Conservation (phyloP, 2,329 filamentous ascomycete species). For the Colletotrichum sansevieriae region DNA sequence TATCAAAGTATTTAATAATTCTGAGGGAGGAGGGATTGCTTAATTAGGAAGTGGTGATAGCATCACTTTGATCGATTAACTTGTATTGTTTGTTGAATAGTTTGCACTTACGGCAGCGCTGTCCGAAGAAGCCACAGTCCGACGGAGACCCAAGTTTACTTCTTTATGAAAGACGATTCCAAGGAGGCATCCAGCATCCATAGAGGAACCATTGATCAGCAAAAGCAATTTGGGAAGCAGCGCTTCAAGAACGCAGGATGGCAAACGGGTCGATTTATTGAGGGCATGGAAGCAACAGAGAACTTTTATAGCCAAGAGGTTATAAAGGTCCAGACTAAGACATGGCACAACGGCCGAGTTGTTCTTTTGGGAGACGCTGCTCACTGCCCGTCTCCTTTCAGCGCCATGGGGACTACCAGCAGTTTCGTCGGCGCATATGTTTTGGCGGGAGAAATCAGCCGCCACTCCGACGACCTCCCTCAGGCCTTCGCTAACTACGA, state of each 20-base stretch:
- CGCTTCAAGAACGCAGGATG: too few relatives aligned
- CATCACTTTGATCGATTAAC: too few relatives aligned
- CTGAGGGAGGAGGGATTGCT: too few relatives aligned
- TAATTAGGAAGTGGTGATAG: too few relatives aligned
- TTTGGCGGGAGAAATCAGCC: slow-evolving; percentile 61
- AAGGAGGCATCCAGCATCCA: too few relatives aligned
- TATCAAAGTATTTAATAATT: too few relatives aligned
- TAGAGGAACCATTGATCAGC: slow-evolving; percentile 40
- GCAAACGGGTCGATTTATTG: too few relatives aligned
- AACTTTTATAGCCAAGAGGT: slow-evolving; percentile 60
- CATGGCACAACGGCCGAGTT: slow-evolving; percentile 53
- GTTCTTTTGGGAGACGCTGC: slow-evolving; percentile 63
- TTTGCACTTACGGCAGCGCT: too few relatives aligned
- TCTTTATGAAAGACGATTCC: too few relatives aligned
- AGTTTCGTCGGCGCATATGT: slow-evolving; percentile 62
- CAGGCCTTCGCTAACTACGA: slow-evolving; percentile 35
- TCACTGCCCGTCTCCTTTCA: slow-evolving; percentile 57
- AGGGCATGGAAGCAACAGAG: slow-evolving; percentile 46
- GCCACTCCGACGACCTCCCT: slow-evolving; percentile 19
- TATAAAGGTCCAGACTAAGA: slow-evolving; percentile 56
- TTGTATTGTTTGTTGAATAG: too few relatives aligned
- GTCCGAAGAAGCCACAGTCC: too few relatives aligned
- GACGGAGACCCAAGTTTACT: too few relatives aligned
- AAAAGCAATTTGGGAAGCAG: slow-evolving; percentile 46
- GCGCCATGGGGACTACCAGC: slow-evolving; percentile 59